Conservation (phyloP, 1,284 basidiomycete species). For the Melampsora occidentalis region DNA sequence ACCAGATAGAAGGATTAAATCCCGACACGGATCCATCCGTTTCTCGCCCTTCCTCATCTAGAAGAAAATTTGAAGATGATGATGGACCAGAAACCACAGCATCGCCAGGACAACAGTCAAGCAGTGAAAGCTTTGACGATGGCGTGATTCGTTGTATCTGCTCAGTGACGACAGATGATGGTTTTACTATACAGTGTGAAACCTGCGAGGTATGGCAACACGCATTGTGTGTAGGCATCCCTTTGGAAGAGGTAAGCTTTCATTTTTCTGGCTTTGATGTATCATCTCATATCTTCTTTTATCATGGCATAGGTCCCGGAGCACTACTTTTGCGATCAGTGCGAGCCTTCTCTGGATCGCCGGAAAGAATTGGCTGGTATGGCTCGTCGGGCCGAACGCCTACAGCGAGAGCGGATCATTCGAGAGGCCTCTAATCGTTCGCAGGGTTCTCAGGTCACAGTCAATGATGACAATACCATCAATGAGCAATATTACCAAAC, state of each 20-base stretch:
- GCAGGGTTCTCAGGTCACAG: background rate
- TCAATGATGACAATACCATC: background rate
- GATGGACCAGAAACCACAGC: conserved; percentile 13
- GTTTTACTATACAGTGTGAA: conserved; percentile 89
- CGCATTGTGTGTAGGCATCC: conserved; percentile 73
- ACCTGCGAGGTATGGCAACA: conserved; percentile 85
- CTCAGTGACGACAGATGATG: conserved; percentile 70
- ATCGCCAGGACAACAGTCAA: conserved; percentile 16
- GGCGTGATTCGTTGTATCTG: conserved; percentile 65
- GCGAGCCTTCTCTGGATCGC: conserved; percentile 48
- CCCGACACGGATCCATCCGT: background rate
- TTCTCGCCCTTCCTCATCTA: background rate
- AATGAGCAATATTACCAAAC: background rate
- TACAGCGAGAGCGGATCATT: conserved; percentile 38
- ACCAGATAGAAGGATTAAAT: too few relatives aligned
- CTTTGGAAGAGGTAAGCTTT: conserved; percentile 58
- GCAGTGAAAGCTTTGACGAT: conserved; percentile 25
- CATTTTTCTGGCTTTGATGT: background rate
- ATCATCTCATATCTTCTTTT: background rate
- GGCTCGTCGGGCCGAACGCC: conserved; percentile 28
- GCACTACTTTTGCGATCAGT: conserved; percentile 56
- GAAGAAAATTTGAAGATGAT: conserved; percentile 3
- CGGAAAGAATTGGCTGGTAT: conserved; percentile 33
- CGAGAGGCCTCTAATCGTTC: conserved; percentile 32
- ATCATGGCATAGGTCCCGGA: conserved; percentile 65